Evolutionary conservation across 2,329 filamentous ascomycete genomes (phyloP).

Genomic region (Phaeosphaeria sp.): DNA sequence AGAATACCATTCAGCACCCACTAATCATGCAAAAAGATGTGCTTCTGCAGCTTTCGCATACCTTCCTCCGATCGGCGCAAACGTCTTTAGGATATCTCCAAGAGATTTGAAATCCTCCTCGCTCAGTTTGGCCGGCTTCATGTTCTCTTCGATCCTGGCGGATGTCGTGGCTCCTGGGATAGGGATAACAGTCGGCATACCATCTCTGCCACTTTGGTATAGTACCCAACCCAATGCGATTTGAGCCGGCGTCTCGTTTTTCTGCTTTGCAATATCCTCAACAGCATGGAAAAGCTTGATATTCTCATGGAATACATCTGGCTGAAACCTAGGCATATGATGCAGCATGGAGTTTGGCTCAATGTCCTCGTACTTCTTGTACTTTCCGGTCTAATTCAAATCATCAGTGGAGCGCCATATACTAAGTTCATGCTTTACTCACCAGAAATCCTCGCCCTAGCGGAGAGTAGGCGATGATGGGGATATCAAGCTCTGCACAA

Average conservation of each 20-base stretch:
- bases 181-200: conserved; percentile 66
- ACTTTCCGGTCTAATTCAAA: conserved; percentile 44
- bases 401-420: conserved; percentile 18
- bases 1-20: background rate
- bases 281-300: conserved; percentile 67
- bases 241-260: conserved; percentile 66
- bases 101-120: conserved; percentile 59
- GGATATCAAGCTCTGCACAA: conserved; percentile 69
- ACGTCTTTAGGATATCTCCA: conserved; percentile 57
- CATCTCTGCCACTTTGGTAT: conserved; percentile 57
- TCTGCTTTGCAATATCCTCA: conserved; percentile 65
- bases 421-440: conserved; percentile 16
- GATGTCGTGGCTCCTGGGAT: conserved; percentile 69
- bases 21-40: conserved; percentile 14
- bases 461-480: conserved; percentile 72
- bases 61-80: conserved; percentile 51
- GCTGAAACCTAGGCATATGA: conserved; percentile 66
- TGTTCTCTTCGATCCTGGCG: conserved; percentile 66
- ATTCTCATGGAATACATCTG: conserved; percentile 70
- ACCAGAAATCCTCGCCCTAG: conserved; percentile 66
- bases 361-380: conserved; percentile 62
- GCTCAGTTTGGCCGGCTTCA: conserved; percentile 60
- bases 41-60: conserved; percentile 35
- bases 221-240: conserved; percentile 70
- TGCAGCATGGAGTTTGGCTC: conserved; percentile 61